Percentiles rank a stretch among this genome's conserved stretches.
Evolutionary conservation across 2,329 filamentous ascomycete species (phyloP).

Genomic region (Talaromyces sp.): DNA sequence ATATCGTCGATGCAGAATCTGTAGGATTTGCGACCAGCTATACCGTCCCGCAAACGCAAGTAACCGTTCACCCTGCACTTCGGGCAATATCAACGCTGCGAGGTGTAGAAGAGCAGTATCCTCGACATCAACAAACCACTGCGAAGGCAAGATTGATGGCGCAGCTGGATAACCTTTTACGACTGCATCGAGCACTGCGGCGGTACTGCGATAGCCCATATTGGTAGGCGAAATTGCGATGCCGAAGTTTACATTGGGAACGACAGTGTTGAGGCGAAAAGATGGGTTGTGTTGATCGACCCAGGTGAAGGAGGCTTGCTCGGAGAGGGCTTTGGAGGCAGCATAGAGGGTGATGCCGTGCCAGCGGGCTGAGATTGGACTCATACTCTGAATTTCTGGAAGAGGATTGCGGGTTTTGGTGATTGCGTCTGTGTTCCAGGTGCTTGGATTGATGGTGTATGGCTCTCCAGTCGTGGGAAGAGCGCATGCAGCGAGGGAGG

Average conservation of each 20-base stretch:
- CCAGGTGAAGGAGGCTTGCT: constrained; percentile 3
- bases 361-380: background rate
- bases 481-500: constrained; percentile 1
- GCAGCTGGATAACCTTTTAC: background rate
- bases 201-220: constrained; percentile 8
- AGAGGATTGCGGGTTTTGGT: background rate
- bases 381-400: too few species aligned
- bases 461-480: background rate
- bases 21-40: background rate
- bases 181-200: constrained; percentile 2
- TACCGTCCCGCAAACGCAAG: constrained; percentile 1
- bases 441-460: background rate
- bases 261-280: background rate
- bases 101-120: constrained; percentile 5
- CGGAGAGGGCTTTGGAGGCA: constrained; percentile 5
- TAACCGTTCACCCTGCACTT: background rate
- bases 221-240: background rate
- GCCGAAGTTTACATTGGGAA: constrained; percentile 4
- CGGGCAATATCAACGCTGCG: background rate
- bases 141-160: background rate
- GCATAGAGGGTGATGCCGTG: constrained; percentile 1
- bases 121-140: constrained; percentile 9
- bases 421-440: background rate
- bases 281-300: background rate
- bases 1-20: constrained; percentile 2